phyloP scores from a whole-genome alignment of 257 asterid species.

The Nicotiana noctiflora region DNA sequence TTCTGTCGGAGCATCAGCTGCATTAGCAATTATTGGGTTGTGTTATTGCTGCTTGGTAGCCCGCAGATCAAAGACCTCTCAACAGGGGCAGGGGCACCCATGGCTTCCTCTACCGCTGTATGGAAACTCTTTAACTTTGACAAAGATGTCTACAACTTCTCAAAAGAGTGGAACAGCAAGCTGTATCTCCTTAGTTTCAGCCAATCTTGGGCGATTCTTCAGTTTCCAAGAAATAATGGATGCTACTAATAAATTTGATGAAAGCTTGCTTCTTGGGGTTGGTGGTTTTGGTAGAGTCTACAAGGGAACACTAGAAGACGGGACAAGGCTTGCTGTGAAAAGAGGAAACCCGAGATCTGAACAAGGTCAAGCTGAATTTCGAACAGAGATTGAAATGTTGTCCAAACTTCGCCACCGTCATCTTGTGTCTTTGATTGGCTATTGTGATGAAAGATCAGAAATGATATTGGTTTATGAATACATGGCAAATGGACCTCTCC shows the following conservation, averaged over 20 bases:
- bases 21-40: conserved; percentile 37
- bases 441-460: conserved; percentile 69
- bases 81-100: conserved; percentile 42
- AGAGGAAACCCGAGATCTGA: conserved; percentile 78
- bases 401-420: conserved; percentile 80
- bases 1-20: conserved; percentile 32
- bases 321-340: conserved; percentile 60
- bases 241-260: conserved; percentile 62
- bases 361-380: conserved; percentile 70
- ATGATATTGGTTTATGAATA: conserved; percentile 73
- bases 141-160: conserved; percentile 54
- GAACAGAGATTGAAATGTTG: conserved; percentile 71
- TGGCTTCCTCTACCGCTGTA: conserved; percentile 60
- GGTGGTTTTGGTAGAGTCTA: conserved; percentile 82
- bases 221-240: conserved; percentile 61
- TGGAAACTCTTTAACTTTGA: conserved; percentile 57
- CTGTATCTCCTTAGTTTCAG: conserved; percentile 48
- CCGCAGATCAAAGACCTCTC: conserved; percentile 40
- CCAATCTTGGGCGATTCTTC: conserved; percentile 63
- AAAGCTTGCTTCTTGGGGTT: conserved; percentile 60
- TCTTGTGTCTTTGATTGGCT: conserved; percentile 70
- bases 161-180: conserved; percentile 65
- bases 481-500: conserved; percentile 80
- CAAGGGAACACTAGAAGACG: conserved; percentile 63
- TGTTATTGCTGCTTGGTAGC: conserved; percentile 41